These are phyloP conservation scores for barley (Hordeum vulgare) DNA, from an alignment of 176 grass and related monocot species.

Conservation along the genomic window MorexV3_pseudomolecules_assembly NC_058523.1:268088859-268089358, in stretches of 20 bases:
- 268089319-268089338: not conserved
- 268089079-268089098: conserved; percentile 98
- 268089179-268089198: not conserved
- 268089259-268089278: not conserved
- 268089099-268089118: conserved; percentile 99
- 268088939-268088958: not conserved
- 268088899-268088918: not conserved
- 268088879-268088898: not conserved
- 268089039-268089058: conserved; percentile 97
- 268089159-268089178: not conserved
- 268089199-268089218: not conserved
- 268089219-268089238: not conserved
- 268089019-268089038: conserved; percentile 96
- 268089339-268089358: not conserved
- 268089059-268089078: conserved; percentile 99
- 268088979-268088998: not conserved
- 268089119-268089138: conserved; percentile 99
- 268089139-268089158: conserved; percentile 40
- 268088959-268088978: not conserved
- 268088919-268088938: not conserved
- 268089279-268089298: not conserved
- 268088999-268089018: conserved; percentile 68
- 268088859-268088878: not conserved
- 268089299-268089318: conserved; percentile 10
- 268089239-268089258: not conserved